Conservation (phyloP, 176 grass and related monocot species). For the Cenchrus fungigraminus region DNA sequence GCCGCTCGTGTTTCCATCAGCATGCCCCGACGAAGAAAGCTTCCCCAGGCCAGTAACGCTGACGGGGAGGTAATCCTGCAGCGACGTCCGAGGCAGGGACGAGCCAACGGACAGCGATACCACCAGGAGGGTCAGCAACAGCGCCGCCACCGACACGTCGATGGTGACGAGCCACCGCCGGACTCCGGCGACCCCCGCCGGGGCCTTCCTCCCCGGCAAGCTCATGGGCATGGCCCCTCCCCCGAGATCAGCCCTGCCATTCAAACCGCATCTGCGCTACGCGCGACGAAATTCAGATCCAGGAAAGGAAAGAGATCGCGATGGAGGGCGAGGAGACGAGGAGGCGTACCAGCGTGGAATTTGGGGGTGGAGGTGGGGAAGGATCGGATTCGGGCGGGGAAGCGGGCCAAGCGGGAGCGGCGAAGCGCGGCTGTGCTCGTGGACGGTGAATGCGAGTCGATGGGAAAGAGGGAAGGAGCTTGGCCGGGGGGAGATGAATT, state of each 20-base stretch:
- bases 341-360: not conserved
- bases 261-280: conserved; percentile 8
- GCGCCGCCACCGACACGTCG: conserved; percentile 45
- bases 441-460: not conserved
- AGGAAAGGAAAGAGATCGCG: not conserved
- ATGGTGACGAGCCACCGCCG: conserved; percentile 56
- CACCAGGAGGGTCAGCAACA: conserved; percentile 62
- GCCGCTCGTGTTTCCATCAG: conserved; percentile 20
- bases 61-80: conserved; percentile 49
- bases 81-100: conserved; percentile 44
- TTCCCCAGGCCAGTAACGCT: conserved; percentile 20
- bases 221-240: conserved; percentile 33
- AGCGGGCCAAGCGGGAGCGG: not conserved
- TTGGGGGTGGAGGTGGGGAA: not conserved
- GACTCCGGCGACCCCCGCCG: conserved; percentile 28
- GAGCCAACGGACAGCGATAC: conserved; percentile 61
- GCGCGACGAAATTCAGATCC: conserved; percentile 30
- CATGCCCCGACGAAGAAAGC: not conserved
- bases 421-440: not conserved
- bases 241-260: conserved; percentile 4
- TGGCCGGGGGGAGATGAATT: not conserved
- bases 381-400: not conserved
- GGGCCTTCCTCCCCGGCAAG: conserved; percentile 45
- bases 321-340: not conserved
- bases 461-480: not conserved